These are phyloP conservation scores for Picea glauca DNA, from an alignment of 75 land plant species.

Conservation along the genomic window DNA sequence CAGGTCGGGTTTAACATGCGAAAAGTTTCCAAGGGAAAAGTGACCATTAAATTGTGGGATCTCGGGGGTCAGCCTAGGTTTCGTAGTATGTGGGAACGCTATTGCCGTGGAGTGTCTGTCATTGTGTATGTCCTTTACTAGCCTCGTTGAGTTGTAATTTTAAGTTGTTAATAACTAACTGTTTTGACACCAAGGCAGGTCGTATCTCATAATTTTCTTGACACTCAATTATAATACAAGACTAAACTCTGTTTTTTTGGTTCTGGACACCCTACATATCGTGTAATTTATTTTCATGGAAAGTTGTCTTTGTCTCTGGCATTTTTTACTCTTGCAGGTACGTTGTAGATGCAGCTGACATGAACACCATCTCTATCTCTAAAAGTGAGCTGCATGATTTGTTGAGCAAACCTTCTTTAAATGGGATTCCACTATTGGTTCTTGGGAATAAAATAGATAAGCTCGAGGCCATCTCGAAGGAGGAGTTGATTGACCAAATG, in stretches of 20 bases:
- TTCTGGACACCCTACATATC: background rate
- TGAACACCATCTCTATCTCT: slow-evolving; percentile 75
- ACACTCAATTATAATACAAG: background rate
- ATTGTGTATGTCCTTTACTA: slow-evolving; percentile 61
- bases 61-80: slow-evolving; percentile 97
- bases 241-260: background rate
- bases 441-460: slow-evolving; percentile 95
- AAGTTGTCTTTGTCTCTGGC: background rate
- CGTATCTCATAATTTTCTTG: background rate
- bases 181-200: background rate
- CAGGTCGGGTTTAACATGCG: slow-evolving; percentile 99
- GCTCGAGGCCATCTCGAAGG: slow-evolving; percentile 81
- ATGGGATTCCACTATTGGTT: slow-evolving; percentile 80
- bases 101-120: slow-evolving; percentile 96
- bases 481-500: slow-evolving; percentile 85
- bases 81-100: slow-evolving; percentile 99
- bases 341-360: slow-evolving; percentile 94
- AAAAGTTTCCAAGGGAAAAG: slow-evolving; percentile 97
- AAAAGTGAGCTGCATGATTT: slow-evolving; percentile 82
- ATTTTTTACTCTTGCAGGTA: slow-evolving; percentile 44
- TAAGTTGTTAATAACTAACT: background rate
- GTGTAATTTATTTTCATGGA: background rate
- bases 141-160: background rate
- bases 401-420: slow-evolving; percentile 71
- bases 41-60: slow-evolving; percentile 97